Base-by-base conservation (phyloP, 2,329 filamentous ascomycete genomes). In the Leptodontidium sp. region DNA sequence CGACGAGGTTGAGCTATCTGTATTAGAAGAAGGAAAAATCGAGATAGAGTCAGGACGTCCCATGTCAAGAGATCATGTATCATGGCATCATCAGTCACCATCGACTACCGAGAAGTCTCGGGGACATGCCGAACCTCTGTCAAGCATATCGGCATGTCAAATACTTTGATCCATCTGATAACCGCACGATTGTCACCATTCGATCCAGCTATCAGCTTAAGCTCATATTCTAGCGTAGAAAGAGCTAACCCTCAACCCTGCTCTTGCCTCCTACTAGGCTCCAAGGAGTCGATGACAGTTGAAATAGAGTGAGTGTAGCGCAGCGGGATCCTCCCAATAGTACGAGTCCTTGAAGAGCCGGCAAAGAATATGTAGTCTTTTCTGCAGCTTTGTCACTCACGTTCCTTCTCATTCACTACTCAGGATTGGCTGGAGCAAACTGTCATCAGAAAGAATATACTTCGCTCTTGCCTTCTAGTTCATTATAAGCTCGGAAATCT, bases 331-430 rank as follows among this genome's bases (percentile, higher is more conserved):
- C 6, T 43, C n/a, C 61, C 45, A 64, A 38, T 55, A 55, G 32
- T 64, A 26, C 61, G 61, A 47, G 47, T 43, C 47, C 24, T 26
- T 53, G 32, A 53, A 21, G 47, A 64, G 61, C 61, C 61, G 61
- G 21, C 47, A 64, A 35, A 49, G 59, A 62, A 21, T 17, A 49
- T 11, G 59, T 32, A 9, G 26, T 35, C 17, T 11, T 49, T 49
- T 32, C 43, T 50, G 26, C 59, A 49, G 59, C 43, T 62, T 62
- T 32, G 43, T 50, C 59, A 14, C 21, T 43, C 55, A 40, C 35
- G 21, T 43, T 29, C 50, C 14, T 43, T 12, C 26, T n/a, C 2
- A 29, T 15, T 8, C 14, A 1, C 35, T 6, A 50, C 2, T n/a
- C 43, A 6, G 26, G 26, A 49, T 14, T 50, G 40, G 40, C 43